Evolutionary conservation across 2,329 filamentous ascomycete species (phyloP).

Genomic region (Aureobasidium vineae): DNA sequence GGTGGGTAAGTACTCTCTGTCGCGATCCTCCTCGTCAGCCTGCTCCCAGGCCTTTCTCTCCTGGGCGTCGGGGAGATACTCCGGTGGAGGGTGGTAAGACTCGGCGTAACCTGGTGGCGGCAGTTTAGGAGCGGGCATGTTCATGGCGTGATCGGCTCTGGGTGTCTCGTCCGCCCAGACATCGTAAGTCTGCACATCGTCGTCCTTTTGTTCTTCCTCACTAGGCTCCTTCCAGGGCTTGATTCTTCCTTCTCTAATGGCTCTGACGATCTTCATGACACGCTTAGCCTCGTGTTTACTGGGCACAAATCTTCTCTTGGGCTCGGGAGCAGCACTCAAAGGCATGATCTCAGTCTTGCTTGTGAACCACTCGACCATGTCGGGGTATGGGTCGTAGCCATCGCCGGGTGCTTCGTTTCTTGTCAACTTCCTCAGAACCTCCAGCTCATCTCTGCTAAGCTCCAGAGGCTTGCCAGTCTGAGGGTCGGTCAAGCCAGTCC

Average conservation of each 20-base stretch:
- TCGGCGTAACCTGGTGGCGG: slow-evolving; percentile 92
- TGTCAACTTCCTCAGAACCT: slow-evolving; percentile 83
- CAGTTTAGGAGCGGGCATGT: slow-evolving; percentile 89
- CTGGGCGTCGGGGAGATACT: slow-evolving; percentile 84
- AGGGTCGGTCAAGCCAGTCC: slow-evolving; percentile 93
- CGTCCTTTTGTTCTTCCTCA: slow-evolving; percentile 63
- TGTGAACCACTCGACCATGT: slow-evolving; percentile 92
- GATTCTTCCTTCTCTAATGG: slow-evolving; percentile 91
- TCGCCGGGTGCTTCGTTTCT: slow-evolving; percentile 84
- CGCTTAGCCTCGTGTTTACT: slow-evolving; percentile 97
- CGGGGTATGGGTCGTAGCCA: slow-evolving; percentile 88
- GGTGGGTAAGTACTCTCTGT: slow-evolving; percentile 81
- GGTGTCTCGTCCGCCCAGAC: slow-evolving; percentile 93
- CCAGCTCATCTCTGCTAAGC: slow-evolving; percentile 81
- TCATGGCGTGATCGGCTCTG: slow-evolving; percentile 82
- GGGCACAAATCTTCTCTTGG: slow-evolving; percentile 90
- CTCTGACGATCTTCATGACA: slow-evolving; percentile 94
- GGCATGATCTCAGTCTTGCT: slow-evolving; percentile 87
- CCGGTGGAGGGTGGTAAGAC: slow-evolving; percentile 92
- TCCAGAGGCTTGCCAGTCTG: slow-evolving; percentile 90
- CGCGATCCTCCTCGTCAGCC: slow-evolving; percentile 82
- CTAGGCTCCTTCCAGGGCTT: slow-evolving; percentile 79
- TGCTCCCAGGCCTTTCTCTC: slow-evolving; percentile 85
- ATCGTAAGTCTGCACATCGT: slow-evolving; percentile 76
- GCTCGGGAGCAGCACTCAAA: slow-evolving; percentile 88